Conservation (phyloP, 2,329 filamentous ascomycete genomes). For the Aspergillus jensenii region DNA sequence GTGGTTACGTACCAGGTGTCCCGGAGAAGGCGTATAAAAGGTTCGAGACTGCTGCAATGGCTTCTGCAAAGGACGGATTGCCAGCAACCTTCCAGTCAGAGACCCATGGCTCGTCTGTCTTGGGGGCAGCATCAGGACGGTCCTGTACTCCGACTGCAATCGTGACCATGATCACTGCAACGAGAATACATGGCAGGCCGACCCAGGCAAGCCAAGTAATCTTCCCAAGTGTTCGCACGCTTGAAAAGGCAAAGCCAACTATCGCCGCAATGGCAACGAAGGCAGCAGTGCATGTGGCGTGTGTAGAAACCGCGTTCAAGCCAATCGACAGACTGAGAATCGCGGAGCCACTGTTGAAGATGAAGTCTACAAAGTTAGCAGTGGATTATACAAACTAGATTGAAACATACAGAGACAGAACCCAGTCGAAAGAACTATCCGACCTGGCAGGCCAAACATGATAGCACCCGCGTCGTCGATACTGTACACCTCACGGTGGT, state of each 20-base stretch:
- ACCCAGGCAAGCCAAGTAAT: conserved; percentile 37
- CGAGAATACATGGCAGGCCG: conserved; percentile 10
- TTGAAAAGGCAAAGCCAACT: conserved; percentile 23
- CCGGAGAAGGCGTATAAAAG: conserved; percentile 25
- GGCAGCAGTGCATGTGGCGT: conserved; percentile 29
- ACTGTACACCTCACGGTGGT: conserved; percentile 55
- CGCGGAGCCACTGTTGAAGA: conserved; percentile 42
- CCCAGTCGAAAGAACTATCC: conserved; percentile 44
- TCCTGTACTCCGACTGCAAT: background rate
- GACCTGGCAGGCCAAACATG: conserved; percentile 54
- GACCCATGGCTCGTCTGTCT: background rate
- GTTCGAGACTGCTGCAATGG: conserved; percentile 22
- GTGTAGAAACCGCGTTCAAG: conserved; percentile 40
- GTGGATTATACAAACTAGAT: too few species aligned
- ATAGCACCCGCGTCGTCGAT: conserved; percentile 58
- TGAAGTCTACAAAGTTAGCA: conserved; percentile 19
- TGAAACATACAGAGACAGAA: background rate
- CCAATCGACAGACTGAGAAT: conserved; percentile 43
- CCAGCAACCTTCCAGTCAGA: background rate
- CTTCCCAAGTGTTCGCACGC: conserved; percentile 33
- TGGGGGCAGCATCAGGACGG: background rate
- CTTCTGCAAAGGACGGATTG: conserved; percentile 18
- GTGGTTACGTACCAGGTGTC: conserved; percentile 7
- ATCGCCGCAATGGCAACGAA: conserved; percentile 23
- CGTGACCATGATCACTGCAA: background rate